Percentiles rank a stretch among this genome's conserved stretches.
These are phyloP conservation scores for Apiospora hydei DNA, from an alignment of 2,329 filamentous ascomycete species.

Conservation along the genomic window DNA sequence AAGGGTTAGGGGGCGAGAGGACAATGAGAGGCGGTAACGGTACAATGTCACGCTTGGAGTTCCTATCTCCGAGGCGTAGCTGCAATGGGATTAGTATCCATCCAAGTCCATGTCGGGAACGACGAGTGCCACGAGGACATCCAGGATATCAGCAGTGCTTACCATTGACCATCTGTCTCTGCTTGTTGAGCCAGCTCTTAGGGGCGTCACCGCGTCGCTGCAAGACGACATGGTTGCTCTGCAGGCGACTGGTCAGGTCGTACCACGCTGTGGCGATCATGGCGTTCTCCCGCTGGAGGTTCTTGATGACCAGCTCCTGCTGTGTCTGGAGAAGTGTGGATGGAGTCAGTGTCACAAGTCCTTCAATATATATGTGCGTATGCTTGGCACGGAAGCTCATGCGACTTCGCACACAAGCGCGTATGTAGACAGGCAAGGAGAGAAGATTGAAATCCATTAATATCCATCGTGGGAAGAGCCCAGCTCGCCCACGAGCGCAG, in stretches of 20 bases:
- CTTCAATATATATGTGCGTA: slow-evolving; percentile 25
- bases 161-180: slow-evolving; percentile 75
- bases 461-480: not conserved
- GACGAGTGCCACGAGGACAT: not conserved
- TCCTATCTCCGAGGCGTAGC: slow-evolving; percentile 45
- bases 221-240: slow-evolving; percentile 83
- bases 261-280: slow-evolving; percentile 88
- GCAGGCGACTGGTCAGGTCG: slow-evolving; percentile 77
- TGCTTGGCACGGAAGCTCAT: slow-evolving; percentile 22
- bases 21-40: not conserved
- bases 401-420: slow-evolving; percentile 6
- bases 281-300: slow-evolving; percentile 78
- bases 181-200: slow-evolving; percentile 85
- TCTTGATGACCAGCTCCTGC: slow-evolving; percentile 65
- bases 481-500: not conserved
- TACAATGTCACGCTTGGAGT: slow-evolving; percentile 30
- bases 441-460: not conserved
- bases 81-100: slow-evolving; percentile 30
- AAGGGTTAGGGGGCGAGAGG: no score
- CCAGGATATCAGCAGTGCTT: slow-evolving; percentile 31
- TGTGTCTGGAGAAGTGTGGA: slow-evolving; percentile 49
- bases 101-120: not conserved
- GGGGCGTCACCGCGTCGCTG: slow-evolving; percentile 77
- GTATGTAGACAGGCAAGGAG: not conserved
- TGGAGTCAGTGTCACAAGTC: slow-evolving; percentile 10